These are phyloP conservation scores for Fremontodendron californicum DNA, from an alignment of 345 rosid species.

Conservation along the genomic window DNA sequence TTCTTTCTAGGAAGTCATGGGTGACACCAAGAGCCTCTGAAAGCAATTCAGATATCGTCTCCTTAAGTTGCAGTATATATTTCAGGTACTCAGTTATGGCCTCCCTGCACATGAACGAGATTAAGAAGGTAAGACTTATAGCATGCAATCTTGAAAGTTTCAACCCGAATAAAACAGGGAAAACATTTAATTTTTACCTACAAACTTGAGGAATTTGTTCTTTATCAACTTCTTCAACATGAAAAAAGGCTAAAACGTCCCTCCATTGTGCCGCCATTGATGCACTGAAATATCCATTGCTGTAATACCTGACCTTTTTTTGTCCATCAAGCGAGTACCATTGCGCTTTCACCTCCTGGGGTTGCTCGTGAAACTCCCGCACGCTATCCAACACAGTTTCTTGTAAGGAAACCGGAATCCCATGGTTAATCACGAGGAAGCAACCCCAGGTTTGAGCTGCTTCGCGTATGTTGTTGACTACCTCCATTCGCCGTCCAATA, in stretches of 20 bases:
- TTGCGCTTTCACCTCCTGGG: not conserved
- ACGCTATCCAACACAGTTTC: not conserved
- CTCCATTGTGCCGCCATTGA: not conserved
- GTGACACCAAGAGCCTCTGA: not conserved
- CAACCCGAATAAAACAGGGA: no score
- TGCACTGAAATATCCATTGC: not conserved
- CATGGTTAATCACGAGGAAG: not conserved
- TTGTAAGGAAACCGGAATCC: not conserved
- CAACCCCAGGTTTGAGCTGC: conserved; percentile 2
- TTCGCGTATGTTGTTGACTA: not conserved
- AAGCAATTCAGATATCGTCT: not conserved
- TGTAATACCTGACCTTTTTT: not conserved
- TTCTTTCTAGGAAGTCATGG: not conserved
- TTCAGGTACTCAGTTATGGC: not conserved
- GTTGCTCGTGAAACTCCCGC: not conserved
- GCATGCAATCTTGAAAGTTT: no score
- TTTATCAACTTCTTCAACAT: not conserved
- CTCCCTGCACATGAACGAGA: not conserved
- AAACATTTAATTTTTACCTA: no score
- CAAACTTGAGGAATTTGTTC: not conserved
- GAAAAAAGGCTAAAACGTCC: not conserved
- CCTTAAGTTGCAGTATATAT: not conserved
- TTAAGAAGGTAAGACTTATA: no score
- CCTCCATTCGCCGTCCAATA: not conserved
- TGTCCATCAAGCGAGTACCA: not conserved